Conservation (phyloP, 306 rosid genomes). For the Arachis stenosperma region DNA sequence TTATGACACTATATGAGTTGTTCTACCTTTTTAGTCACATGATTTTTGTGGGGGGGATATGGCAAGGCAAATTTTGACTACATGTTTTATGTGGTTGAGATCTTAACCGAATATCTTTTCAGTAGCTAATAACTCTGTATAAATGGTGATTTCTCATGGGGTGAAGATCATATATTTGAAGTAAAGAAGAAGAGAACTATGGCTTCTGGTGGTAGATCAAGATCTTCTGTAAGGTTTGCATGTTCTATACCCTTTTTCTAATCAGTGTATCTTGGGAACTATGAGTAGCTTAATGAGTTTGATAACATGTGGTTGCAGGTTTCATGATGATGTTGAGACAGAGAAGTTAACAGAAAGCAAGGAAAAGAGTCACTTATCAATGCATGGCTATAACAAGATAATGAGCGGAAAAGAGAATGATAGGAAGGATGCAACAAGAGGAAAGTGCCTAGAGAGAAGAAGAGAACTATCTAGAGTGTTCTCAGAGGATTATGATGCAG, state of each 20-base stretch:
- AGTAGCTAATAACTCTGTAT: constrained; percentile 9
- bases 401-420: constrained; percentile 16
- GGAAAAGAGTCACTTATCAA: constrained; percentile 20
- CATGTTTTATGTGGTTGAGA: constrained; percentile 40
- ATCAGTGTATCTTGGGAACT: too few relatives aligned
- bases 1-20: neutral
- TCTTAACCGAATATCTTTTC: constrained; percentile 21
- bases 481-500: constrained; percentile 63
- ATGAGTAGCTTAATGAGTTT: neutral
- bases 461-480: constrained; percentile 63
- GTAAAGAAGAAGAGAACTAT: constrained; percentile 36
- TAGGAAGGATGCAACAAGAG: constrained; percentile 35
- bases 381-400: constrained; percentile 29
- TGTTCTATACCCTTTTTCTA: constrained; percentile 22
- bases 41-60: constrained; percentile 45
- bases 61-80: constrained; percentile 10
- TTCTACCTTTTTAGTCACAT: constrained; percentile 49
- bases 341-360: constrained; percentile 35
- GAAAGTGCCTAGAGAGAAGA: constrained; percentile 20
- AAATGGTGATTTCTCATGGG: constrained; percentile 25
- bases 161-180: constrained; percentile 29
- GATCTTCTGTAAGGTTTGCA: constrained; percentile 57
- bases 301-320: constrained; percentile 41
- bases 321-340: constrained; percentile 49
- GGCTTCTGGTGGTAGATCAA: constrained; percentile 46